These are phyloP conservation scores for Aegilops tauschii DNA, from an alignment of 176 grass and related monocot species.

Conservation along the genomic window DNA sequence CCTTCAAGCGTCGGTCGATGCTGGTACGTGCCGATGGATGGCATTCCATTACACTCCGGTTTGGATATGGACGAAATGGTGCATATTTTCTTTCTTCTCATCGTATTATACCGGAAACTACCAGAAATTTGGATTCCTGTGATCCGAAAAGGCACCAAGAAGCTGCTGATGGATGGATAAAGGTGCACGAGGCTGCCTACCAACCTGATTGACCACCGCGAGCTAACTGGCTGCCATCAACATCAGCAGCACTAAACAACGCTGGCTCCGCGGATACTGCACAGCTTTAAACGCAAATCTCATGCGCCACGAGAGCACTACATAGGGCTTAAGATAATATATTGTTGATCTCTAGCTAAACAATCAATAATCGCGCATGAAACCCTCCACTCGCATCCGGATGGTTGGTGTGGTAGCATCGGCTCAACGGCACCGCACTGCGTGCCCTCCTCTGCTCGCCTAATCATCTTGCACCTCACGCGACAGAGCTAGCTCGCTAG, in stretches of 20 bases:
- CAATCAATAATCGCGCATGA: background rate
- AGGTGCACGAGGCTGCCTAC: background rate
- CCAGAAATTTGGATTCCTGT: background rate
- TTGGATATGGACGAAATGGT: background rate
- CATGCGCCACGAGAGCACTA: background rate
- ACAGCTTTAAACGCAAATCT: slow-evolving; percentile 7
- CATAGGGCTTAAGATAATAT: background rate
- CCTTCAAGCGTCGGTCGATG: background rate
- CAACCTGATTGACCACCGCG: background rate
- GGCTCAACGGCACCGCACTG: slow-evolving; percentile 19
- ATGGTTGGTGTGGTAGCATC: slow-evolving; percentile 23
- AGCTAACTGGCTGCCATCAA: background rate
- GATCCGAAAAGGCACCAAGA: background rate
- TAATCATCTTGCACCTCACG: slow-evolving; percentile 21
- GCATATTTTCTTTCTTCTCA: background rate
- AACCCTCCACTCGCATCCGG: background rate
- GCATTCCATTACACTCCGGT: no score
- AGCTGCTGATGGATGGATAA: background rate
- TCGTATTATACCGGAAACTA: background rate
- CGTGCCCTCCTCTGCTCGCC: no score
- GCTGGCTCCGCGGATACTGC: background rate
- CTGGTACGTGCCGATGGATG: no score
- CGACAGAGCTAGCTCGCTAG: background rate
- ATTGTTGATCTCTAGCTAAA: background rate
- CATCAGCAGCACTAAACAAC: background rate